Percentiles rank a stretch among this genome's conserved stretches.
These are phyloP conservation scores for Podospora pseudopauciseta DNA, from an alignment of 495 filamentous ascomycete genomes.

Conservation along the genomic window DNA sequence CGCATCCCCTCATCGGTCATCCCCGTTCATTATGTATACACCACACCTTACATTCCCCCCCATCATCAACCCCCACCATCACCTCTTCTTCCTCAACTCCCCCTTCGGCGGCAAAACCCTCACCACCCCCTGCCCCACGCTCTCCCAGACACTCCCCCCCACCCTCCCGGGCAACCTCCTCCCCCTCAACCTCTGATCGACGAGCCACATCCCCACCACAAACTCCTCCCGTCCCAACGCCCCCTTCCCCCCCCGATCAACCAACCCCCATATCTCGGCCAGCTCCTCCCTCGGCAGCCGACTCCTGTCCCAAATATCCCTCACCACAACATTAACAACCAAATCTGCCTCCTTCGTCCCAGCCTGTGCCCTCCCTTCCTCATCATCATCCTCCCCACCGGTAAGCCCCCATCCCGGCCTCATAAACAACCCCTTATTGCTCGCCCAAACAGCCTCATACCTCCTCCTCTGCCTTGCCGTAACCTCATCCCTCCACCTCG, in stretches of 20 bases:
- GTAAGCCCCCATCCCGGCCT: conserved; percentile 17
- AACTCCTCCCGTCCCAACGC: conserved; percentile 74
- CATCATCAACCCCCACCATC: background rate
- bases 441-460: conserved; percentile 98
- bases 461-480: conserved; percentile 75
- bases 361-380: conserved; percentile 15
- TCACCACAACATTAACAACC: conserved; percentile 74
- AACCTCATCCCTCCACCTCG: conserved; percentile 76
- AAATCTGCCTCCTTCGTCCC: conserved; percentile 41
- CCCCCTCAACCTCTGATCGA: conserved; percentile 85
- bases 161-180: conserved; percentile 80
- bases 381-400: background rate
- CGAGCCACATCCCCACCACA: conserved; percentile 91
- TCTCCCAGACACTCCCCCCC: conserved; percentile 80
- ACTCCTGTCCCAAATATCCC: conserved; percentile 83
- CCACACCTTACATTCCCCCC: background rate
- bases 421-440: conserved; percentile 68
- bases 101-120: conserved; percentile 37
- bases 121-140: conserved; percentile 57
- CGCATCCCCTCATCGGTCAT: too few relatives aligned
- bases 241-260: conserved; percentile 61
- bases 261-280: conserved; percentile 80
- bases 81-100: background rate
- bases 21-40: too few relatives aligned
- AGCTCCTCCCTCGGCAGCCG: conserved; percentile 64